Conservation (phyloP, 495 filamentous ascomycete genomes). For the Aspergillus biplanus region DNA sequence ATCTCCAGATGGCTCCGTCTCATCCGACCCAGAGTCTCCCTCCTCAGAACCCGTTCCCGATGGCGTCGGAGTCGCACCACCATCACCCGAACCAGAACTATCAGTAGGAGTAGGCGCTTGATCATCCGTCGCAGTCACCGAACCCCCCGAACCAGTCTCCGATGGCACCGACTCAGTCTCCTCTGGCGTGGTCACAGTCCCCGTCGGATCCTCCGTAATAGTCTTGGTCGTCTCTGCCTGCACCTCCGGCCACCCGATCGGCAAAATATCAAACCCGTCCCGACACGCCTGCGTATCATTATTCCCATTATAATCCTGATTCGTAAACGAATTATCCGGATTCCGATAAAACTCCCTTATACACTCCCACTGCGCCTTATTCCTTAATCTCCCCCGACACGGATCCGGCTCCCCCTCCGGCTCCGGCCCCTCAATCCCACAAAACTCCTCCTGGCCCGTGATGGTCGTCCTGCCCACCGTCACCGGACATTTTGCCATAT, state of each 20-base stretch:
- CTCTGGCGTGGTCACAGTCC: background rate
- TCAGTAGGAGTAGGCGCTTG: background rate
- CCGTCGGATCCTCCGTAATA: background rate
- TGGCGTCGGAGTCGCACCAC: background rate
- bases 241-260: background rate
- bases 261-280: background rate
- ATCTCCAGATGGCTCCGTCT: background rate
- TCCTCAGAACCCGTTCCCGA: background rate
- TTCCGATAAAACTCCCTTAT: background rate
- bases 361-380: background rate
- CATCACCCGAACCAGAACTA: background rate
- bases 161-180: background rate
- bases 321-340: background rate
- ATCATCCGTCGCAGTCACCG: background rate
- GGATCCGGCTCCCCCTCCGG: no score
- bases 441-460: no score
- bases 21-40: background rate
- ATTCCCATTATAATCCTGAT: background rate
- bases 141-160: background rate
- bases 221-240: background rate
- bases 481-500: conserved; percentile 46
- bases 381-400: background rate
- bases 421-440: no score
- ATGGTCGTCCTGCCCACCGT: conserved; percentile 20
- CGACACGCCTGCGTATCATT: background rate